Percentiles rank a stretch among this genome's conserved stretches.
These are phyloP conservation scores for Allantophomopsis cytisporea DNA, from an alignment of 2,329 filamentous ascomycete genomes.

Conservation along the genomic window DNA sequence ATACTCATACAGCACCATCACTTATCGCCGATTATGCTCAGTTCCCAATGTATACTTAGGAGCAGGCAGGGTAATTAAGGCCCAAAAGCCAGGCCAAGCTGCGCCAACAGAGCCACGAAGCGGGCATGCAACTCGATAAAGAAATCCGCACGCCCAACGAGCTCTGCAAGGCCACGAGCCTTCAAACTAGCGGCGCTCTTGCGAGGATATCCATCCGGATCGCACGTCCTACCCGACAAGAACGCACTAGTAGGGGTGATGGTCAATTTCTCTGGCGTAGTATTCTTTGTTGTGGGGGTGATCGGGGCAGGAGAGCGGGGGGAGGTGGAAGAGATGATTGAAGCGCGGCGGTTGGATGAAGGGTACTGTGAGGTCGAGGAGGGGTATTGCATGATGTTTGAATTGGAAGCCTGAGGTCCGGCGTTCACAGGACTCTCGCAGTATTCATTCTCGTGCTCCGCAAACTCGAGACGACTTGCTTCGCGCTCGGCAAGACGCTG, in stretches of 20 bases:
- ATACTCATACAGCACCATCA: too few species aligned
- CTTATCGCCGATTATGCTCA: too few species aligned
- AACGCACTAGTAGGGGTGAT: constrained; percentile 11
- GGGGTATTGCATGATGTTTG: not conserved
- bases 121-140: constrained; percentile 52
- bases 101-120: constrained; percentile 49
- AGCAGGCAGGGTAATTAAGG: too few species aligned
- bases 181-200: constrained; percentile 41
- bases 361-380: not conserved
- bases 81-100: constrained; percentile 35
- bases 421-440: not conserved
- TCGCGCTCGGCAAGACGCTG: constrained; percentile 50
- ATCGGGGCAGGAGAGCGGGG: not conserved
- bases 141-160: constrained; percentile 53
- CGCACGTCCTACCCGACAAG: constrained; percentile 12
- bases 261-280: not conserved
- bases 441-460: constrained; percentile 2
- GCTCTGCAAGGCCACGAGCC: constrained; percentile 47
- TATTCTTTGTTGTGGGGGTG: not conserved
- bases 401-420: not conserved
- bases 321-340: constrained; percentile 1
- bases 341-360: constrained; percentile 1
- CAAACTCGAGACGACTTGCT: constrained; percentile 29
- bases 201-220: constrained; percentile 14
- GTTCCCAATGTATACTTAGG: too few species aligned